These are phyloP conservation scores for Bacidia rubella DNA, from an alignment of 495 filamentous ascomycete genomes.

Conservation along the genomic window DNA sequence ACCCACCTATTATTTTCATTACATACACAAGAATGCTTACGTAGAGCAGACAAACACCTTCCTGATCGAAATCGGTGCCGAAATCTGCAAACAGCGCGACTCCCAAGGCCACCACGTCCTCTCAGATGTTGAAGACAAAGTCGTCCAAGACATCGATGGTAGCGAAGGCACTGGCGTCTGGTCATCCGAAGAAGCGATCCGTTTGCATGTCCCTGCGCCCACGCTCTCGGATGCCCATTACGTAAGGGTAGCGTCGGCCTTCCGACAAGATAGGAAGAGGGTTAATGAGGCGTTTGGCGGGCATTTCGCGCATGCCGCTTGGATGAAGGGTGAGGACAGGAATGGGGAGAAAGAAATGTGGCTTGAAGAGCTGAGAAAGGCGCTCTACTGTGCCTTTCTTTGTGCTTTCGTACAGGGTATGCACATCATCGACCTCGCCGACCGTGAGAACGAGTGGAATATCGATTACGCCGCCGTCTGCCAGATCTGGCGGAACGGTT, in stretches of 20 bases:
- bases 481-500: constrained; percentile 59
- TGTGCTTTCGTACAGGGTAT: constrained; percentile 54
- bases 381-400: constrained; percentile 51
- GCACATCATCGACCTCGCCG: constrained; percentile 48
- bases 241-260: constrained; percentile 51
- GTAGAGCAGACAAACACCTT: constrained; percentile 40
- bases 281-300: constrained; percentile 26
- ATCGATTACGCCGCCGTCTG: constrained; percentile 45
- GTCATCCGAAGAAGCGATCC: constrained; percentile 44
- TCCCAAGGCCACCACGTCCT: constrained; percentile 41
- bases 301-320: constrained; percentile 29
- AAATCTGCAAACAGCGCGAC: constrained; percentile 43
- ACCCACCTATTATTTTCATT: too few species aligned
- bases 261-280: constrained; percentile 40
- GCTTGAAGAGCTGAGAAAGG: constrained; percentile 44
- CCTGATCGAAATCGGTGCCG: constrained; percentile 48
- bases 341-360: constrained; percentile 38
- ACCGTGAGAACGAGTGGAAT: constrained; percentile 48
- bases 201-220: constrained; percentile 49
- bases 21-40: background rate
- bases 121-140: constrained; percentile 56
- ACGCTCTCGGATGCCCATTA: constrained; percentile 52
- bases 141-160: constrained; percentile 56
- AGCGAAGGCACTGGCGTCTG: constrained; percentile 53
- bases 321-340: constrained; percentile 25